These are phyloP conservation scores for Talaromyces piceae DNA, from an alignment of 2,329 filamentous ascomycete genomes.

Conservation along the genomic window DNA sequence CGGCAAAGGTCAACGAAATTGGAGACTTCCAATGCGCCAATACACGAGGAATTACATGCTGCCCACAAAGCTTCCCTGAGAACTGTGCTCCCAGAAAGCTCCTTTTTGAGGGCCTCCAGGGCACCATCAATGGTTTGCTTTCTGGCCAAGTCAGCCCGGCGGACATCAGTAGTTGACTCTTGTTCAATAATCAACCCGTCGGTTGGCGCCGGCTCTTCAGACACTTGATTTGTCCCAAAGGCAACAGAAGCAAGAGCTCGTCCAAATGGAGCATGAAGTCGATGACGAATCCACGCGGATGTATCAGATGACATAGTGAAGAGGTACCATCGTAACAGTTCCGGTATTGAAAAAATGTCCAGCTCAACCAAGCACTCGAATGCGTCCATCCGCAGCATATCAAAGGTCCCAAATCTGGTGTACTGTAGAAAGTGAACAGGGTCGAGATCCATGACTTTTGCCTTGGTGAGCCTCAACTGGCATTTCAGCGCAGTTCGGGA, in stretches of 20 bases:
- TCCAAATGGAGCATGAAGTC: conserved; percentile 47
- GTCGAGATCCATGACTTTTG: conserved; percentile 46
- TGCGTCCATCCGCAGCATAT: conserved; percentile 52
- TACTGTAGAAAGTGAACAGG: conserved; percentile 55
- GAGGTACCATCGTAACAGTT: conserved; percentile 50
- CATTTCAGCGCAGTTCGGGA: conserved; percentile 56
- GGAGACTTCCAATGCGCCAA: conserved; percentile 48
- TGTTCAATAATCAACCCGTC: conserved; percentile 52
- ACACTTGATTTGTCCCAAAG: conserved; percentile 43
- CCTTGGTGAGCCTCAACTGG: conserved; percentile 48
- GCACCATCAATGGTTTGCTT: conserved; percentile 53
- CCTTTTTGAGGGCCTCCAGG: conserved; percentile 47
- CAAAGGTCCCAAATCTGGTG: conserved; percentile 51
- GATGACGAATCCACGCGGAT: conserved; percentile 51
- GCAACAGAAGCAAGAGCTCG: conserved; percentile 52
- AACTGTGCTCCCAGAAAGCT: conserved; percentile 41
- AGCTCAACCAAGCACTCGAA: conserved; percentile 52
- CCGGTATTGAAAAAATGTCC: conserved; percentile 45
- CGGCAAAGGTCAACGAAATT: conserved; percentile 52
- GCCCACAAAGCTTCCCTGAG: conserved; percentile 51
- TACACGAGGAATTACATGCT: conserved; percentile 45
- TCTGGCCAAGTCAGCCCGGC: conserved; percentile 48
- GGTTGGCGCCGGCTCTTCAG: conserved; percentile 23
- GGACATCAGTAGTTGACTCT: conserved; percentile 44
- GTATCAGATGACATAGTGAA: conserved; percentile 50